Evolutionary conservation across 495 filamentous ascomycete species (phyloP).

Genomic region (Penicillium chermesinum): DNA sequence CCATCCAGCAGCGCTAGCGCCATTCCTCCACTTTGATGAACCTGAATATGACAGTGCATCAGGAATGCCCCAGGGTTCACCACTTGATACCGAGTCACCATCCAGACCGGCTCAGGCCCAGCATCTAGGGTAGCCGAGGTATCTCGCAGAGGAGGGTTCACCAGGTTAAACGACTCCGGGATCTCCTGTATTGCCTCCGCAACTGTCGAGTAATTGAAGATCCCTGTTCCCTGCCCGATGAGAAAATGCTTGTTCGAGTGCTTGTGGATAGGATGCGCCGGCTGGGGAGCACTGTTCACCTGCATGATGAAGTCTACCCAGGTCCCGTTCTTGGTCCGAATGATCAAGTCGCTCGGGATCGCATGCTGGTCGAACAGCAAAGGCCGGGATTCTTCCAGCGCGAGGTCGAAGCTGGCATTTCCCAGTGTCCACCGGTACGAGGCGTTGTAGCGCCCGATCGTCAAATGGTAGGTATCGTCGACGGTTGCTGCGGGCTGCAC

Average conservation of each 20-base stretch:
- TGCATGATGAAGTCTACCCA: conserved; percentile 57
- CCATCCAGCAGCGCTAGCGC: conserved; percentile 52
- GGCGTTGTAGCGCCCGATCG: conserved; percentile 31
- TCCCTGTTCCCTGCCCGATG: conserved; percentile 46
- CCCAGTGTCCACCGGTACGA: conserved; percentile 48
- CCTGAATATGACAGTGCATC: conserved; percentile 58
- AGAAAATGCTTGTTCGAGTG: conserved; percentile 56
- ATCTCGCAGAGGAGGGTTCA: conserved; percentile 49
- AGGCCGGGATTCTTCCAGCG: conserved; percentile 36
- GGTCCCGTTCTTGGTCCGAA: conserved; percentile 46
- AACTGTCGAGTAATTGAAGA: conserved; percentile 47
- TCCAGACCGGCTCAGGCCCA: conserved; percentile 37
- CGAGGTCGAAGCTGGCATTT: conserved; percentile 27
- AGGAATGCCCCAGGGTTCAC: conserved; percentile 54
- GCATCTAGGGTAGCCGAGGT: conserved; percentile 38
- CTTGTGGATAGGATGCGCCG: conserved; percentile 57
- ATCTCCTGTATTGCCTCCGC: conserved; percentile 43
- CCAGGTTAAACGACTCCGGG: conserved; percentile 50
- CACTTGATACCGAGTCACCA: conserved; percentile 53
- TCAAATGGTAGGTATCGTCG: conserved; percentile 34
- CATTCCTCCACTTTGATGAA: conserved; percentile 55
- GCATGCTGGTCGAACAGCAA: conserved; percentile 43
- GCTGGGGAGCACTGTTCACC: conserved; percentile 26
- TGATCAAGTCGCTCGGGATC: conserved; percentile 36
- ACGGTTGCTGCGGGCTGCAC: conserved; percentile 32